Conservation (phyloP, 441 rosid species). For the Melastoma candidum region DNA sequence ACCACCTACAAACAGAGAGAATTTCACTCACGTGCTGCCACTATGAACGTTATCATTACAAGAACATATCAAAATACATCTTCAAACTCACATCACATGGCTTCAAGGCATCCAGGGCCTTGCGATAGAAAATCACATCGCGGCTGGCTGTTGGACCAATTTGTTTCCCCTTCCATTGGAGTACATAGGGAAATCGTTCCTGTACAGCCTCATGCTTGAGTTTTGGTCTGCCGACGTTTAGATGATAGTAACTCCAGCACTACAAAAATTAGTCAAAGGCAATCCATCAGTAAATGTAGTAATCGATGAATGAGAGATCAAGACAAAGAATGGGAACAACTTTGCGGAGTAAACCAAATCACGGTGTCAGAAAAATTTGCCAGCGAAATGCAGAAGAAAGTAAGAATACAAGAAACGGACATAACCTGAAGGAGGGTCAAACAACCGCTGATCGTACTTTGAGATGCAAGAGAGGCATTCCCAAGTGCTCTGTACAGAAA, state of each 20-base stretch:
- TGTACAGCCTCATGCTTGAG: slow-evolving; percentile 59
- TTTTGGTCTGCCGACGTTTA: slow-evolving; percentile 82
- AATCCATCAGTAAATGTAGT: background rate
- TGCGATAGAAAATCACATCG: slow-evolving; percentile 83
- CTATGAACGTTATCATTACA: background rate
- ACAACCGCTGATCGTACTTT: slow-evolving; percentile 95
- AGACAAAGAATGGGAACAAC: background rate
- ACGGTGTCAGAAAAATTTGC: background rate
- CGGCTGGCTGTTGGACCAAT: slow-evolving; percentile 93
- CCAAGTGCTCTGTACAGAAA: slow-evolving; percentile 96
- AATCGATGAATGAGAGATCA: background rate
- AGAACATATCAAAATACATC: too few relatives aligned
- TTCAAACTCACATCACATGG: slow-evolving; percentile 42
- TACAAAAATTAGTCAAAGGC: slow-evolving; percentile 12
- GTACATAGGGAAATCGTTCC: slow-evolving; percentile 80
- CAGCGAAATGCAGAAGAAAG: slow-evolving; percentile 6
- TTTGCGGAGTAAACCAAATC: background rate
- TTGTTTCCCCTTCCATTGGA: slow-evolving; percentile 93
- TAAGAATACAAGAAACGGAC: background rate
- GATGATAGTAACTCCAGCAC: slow-evolving; percentile 99
- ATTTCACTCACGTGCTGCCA: slow-evolving; percentile 1
- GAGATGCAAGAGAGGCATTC: slow-evolving; percentile 93
- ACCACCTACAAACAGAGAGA: slow-evolving; percentile 29
- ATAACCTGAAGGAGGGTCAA: slow-evolving; percentile 76
- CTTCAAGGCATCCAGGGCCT: slow-evolving; percentile 70